Evolutionary conservation across 2,329 filamentous ascomycete genomes (phyloP).

Genomic region (Colletotrichum limetticola): DNA sequence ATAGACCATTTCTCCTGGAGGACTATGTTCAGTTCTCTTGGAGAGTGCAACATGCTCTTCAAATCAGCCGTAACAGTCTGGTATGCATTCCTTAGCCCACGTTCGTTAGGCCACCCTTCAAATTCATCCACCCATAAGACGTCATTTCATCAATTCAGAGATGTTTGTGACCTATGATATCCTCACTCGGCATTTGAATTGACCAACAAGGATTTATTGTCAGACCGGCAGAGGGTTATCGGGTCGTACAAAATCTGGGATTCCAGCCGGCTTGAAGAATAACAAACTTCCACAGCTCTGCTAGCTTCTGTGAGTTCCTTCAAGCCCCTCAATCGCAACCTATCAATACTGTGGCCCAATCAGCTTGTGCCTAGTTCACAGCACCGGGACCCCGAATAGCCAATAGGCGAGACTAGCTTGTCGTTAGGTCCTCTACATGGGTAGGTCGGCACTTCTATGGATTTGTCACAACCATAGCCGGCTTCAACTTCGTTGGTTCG

Average conservation of each 20-base stretch:
- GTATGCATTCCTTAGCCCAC: not conserved
- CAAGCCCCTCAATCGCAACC: not conserved
- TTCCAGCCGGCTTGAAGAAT: not conserved
- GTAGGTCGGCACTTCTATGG: not conserved
- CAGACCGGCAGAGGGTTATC: not conserved
- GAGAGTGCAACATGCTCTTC: not conserved
- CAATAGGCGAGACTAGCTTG: not conserved
- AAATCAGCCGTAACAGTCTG: not conserved
- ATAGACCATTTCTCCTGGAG: not conserved
- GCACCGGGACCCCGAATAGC: not conserved
- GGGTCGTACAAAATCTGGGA: not conserved
- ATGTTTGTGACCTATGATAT: not conserved
- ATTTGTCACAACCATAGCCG: not conserved
- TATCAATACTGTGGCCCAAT: not conserved
- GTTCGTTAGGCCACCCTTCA: not conserved
- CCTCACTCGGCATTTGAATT: not conserved
- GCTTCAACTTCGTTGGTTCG: not conserved
- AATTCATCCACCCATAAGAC: not conserved
- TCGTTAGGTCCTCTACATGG: not conserved
- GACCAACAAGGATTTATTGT: not conserved
- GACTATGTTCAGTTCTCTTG: not conserved
- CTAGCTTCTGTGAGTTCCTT: not conserved
- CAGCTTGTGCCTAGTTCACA: not conserved
- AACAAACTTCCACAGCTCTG: not conserved
- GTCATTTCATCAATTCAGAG: not conserved